Evolutionary conservation across 2,329 filamentous ascomycete species (phyloP).

Genomic region (Aureobasidium sp.): DNA sequence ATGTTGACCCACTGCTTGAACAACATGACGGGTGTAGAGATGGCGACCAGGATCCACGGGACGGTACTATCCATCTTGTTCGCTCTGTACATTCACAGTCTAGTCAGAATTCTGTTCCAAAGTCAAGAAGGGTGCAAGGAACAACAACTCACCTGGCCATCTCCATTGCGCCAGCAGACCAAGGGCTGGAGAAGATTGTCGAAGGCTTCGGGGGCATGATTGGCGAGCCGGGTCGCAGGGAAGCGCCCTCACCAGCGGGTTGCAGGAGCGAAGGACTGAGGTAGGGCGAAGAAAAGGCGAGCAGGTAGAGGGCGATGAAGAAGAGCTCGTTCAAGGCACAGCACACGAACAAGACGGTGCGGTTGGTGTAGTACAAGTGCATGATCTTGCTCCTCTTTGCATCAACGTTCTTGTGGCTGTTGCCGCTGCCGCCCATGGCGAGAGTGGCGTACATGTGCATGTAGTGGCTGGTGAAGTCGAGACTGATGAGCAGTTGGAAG

Average conservation of each 20-base stretch:
- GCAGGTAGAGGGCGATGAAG: conserved; percentile 95
- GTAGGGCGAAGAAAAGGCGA: conserved; percentile 88
- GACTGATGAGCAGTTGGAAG: conserved; percentile 85
- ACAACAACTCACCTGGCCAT: conserved; percentile 52
- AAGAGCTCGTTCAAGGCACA: conserved; percentile 91
- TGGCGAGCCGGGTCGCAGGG: conserved; percentile 54
- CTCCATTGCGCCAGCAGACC: conserved; percentile 87
- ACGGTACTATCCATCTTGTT: conserved; percentile 63
- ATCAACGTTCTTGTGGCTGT: conserved; percentile 90
- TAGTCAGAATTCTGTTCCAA: background rate
- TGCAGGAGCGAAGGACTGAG: conserved; percentile 75
- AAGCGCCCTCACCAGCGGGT: conserved; percentile 39
- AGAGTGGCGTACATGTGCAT: conserved; percentile 98
- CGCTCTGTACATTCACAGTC: conserved; percentile 38
- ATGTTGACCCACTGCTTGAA: conserved; percentile 92
- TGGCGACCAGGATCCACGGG: conserved; percentile 70
- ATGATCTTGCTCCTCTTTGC: conserved; percentile 79
- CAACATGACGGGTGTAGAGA: conserved; percentile 80
- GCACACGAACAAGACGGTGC: conserved; percentile 84
- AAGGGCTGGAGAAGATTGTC: conserved; percentile 76
- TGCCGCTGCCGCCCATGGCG: conserved; percentile 68
- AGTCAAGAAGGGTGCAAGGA: background rate
- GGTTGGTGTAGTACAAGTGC: conserved; percentile 96
- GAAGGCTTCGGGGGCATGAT: conserved; percentile 55
- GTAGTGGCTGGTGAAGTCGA: conserved; percentile 94